Base-by-base conservation (phyloP, 2,329 filamentous ascomycete genomes). In the Ceratocystis smalleyi region DNA sequence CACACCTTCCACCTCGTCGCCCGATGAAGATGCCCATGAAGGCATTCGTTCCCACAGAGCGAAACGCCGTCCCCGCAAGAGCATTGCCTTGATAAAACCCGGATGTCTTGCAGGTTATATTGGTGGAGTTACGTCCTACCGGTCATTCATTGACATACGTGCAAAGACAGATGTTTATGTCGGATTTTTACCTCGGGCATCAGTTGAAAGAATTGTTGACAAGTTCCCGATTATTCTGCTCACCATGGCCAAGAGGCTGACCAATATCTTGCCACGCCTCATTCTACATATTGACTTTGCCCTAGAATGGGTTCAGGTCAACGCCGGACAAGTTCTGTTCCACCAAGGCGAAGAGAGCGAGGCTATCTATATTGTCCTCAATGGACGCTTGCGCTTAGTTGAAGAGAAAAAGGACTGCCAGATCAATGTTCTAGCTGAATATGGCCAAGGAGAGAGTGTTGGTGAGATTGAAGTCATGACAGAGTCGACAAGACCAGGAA, bases 81-180 rank as follows among this genome's bases (percentile, higher is more conserved):
- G 88, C 59, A 80, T 99, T 0, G 94, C 91, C 63, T 77, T 97
- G 69, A 91, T 96, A 68, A 99, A 96, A 71, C 94, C 94, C 2
- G 94, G 94, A 61, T 91, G 91, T 0, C 81, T 99, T 43, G 92
- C 94, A 62, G 95, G 94, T 0, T 99, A 99, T 70, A 84, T 97
- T 40, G 91, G 94, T 4, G 94, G 91, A 0, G 86, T 99, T 19
- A 96, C 94, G 1, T 96, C 91, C 0, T 96, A 96, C 72, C 81
- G 94, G 30, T 99, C 94, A 0, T 96, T 97, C 72, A 94, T 96
- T 22, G 92, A 97, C 71, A 91, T 99, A 1, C 88, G 92, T 45
- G 95, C 94, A 2, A 97, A 97, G 75, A 99, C 95, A 0, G 94
- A 99, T 74, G 94, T 97, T 1, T 97, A 96, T 70, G 94, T 99